Evolutionary conservation across 1,284 basidiomycete genomes (phyloP).

Genomic region (Boletus sp.): DNA sequence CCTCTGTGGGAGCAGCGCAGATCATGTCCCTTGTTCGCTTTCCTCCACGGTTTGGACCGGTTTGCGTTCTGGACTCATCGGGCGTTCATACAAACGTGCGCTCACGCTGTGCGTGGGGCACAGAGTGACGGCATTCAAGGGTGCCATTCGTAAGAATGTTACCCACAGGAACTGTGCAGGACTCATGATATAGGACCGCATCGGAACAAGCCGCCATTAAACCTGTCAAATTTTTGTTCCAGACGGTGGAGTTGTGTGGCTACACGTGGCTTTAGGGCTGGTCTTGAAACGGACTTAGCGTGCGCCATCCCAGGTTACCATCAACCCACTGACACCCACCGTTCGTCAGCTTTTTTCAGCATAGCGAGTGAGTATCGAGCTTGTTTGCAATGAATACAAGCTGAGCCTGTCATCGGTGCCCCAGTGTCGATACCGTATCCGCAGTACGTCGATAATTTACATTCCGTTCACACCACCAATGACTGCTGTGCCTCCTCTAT

Average conservation of each 20-base stretch:
- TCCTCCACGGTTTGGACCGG: not conserved
- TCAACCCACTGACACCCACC: slow-evolving; percentile 4
- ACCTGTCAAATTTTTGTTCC: not conserved
- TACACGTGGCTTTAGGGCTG: slow-evolving; percentile 28
- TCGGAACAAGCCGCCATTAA: slow-evolving; percentile 9
- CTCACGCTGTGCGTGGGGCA: not conserved
- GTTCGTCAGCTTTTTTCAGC: not conserved
- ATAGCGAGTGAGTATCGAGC: slow-evolving; percentile 20
- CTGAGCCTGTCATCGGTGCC: not conserved
- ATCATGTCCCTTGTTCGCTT: slow-evolving; percentile 8
- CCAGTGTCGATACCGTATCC: slow-evolving; percentile 63
- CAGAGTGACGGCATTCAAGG: slow-evolving; percentile 21
- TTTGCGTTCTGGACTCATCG: too few species aligned
- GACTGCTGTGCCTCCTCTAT: slow-evolving; percentile 21
- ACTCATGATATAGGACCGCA: slow-evolving; percentile 5
- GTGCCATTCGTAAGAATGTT: slow-evolving; percentile 5
- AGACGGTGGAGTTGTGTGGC: slow-evolving; percentile 9
- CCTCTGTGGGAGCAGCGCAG: too few species aligned
- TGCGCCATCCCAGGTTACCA: slow-evolving; percentile 1
- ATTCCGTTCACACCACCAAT: slow-evolving; percentile 5
- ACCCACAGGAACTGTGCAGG: slow-evolving; percentile 25
- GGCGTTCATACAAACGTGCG: not conserved
- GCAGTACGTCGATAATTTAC: slow-evolving; percentile 47
- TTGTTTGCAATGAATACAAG: not conserved
- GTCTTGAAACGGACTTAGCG: slow-evolving; percentile 8